These are phyloP conservation scores for Talaromyces proteolyticus DNA, from an alignment of 495 filamentous ascomycete genomes.

Conservation along the genomic window DNA sequence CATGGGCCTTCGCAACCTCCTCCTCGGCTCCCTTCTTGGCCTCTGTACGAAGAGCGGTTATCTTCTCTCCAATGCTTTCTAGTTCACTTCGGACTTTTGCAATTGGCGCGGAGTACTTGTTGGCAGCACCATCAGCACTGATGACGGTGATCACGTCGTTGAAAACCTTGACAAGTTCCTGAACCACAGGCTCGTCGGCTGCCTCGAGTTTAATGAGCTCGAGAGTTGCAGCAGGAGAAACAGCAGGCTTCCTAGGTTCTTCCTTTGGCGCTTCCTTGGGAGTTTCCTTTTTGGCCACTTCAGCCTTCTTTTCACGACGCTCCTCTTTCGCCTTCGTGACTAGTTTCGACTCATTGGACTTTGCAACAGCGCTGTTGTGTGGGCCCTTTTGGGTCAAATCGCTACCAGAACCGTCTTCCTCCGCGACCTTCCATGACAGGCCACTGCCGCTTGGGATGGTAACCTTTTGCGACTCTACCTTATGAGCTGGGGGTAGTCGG, in stretches of 20 bases:
- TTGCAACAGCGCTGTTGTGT: conserved; percentile 39
- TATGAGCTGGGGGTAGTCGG: conserved; percentile 33
- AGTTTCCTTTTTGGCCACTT: conserved; percentile 19
- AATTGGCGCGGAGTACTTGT: conserved; percentile 70
- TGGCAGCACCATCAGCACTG: conserved; percentile 70
- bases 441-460: conserved; percentile 83
- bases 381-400: conserved; percentile 39
- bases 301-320: conserved; percentile 21
- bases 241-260: conserved; percentile 25
- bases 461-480: conserved; percentile 63
- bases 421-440: conserved; percentile 72
- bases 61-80: conserved; percentile 66
- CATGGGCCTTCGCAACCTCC: conserved; percentile 63
- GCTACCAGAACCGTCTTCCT: conserved; percentile 41
- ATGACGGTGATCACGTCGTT: conserved; percentile 93
- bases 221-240: conserved; percentile 54
- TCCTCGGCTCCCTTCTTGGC: conserved; percentile 67
- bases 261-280: conserved; percentile 16
- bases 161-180: conserved; percentile 89
- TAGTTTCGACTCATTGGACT: conserved; percentile 24
- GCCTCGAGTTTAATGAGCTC: conserved; percentile 66
- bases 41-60: conserved; percentile 60
- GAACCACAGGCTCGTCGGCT: conserved; percentile 79
- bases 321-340: conserved; percentile 39
- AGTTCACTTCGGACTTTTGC: conserved; percentile 79